phyloP scores from a whole-genome alignment of 2,329 filamentous ascomycete species.

The Paecilomyces niveus region DNA sequence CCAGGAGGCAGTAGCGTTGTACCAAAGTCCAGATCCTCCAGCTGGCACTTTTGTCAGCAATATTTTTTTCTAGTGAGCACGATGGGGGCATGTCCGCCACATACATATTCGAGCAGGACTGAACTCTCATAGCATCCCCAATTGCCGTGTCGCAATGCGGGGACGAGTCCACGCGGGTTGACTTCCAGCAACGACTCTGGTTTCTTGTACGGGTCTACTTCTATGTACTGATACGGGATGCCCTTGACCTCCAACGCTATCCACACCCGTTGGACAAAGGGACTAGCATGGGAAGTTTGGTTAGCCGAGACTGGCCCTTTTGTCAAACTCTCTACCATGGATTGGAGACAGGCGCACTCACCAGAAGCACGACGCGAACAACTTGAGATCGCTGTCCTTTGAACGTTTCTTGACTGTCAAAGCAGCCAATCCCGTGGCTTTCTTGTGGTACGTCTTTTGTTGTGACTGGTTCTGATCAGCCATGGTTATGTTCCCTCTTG shows the following conservation, averaged over 20 bases:
- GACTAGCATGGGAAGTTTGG: slow-evolving; percentile 42
- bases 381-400: slow-evolving; percentile 63
- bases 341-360: slow-evolving; percentile 31
- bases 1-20: slow-evolving; percentile 57
- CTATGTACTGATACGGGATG: slow-evolving; percentile 76
- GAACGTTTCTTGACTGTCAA: slow-evolving; percentile 63
- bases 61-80: neutral
- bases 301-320: slow-evolving; percentile 7
- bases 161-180: slow-evolving; percentile 69
- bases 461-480: slow-evolving; percentile 41
- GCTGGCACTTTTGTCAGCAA: slow-evolving; percentile 31
- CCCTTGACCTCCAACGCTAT: slow-evolving; percentile 76
- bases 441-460: slow-evolving; percentile 64
- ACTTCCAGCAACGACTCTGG: slow-evolving; percentile 64
- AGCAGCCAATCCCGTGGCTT: slow-evolving; percentile 63
- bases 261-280: slow-evolving; percentile 84
- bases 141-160: slow-evolving; percentile 67
- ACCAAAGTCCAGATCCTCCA: slow-evolving; percentile 64
- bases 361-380: slow-evolving; percentile 83
- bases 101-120: slow-evolving; percentile 77
- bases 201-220: slow-evolving; percentile 73
- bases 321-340: neutral
- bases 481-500: slow-evolving; percentile 27
- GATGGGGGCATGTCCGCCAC: slow-evolving; percentile 15
- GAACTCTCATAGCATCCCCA: slow-evolving; percentile 79